Evolutionary conservation across 31 red algal genomes (phyloP), one percentile per base, ranked within the genome.

Genomic region (Endocladia muricata): DNA sequence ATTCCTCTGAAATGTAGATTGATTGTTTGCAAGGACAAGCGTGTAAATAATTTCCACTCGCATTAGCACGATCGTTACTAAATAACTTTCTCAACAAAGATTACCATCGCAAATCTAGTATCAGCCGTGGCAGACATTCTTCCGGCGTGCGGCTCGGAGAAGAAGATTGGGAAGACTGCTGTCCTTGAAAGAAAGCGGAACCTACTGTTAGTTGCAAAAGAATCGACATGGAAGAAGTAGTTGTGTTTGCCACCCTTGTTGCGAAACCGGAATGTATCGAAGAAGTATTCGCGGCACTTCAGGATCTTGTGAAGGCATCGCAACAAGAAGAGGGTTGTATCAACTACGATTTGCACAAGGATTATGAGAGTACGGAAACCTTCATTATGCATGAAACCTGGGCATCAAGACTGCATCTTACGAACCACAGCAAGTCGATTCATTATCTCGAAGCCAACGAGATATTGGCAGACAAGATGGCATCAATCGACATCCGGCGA

Each of bases 351-450:
- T 32, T 72, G 22, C 59, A 73, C 40, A 19, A 38, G 21, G 80
- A 51, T 26, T 22, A 32, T 9, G 69, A 84, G 22, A n/a, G 37
- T 32, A 25, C 11, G 26, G 67, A 61, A 1, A 54, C 43, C 11
- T 37, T 74, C 31, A 56, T 74, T 19, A 49, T 84, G 30, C 57
- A 74, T 32, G 80, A 84, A 32, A 84, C 55, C 15, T 84, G 80
- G 80, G 49, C 34, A 66, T 74, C 80, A 22, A 47, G 65, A 57
- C 33, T 65, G 25, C 67, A 84, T 61, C 58, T 84, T 55, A 37
- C 49, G 26, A 41, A 29, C 37, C 80, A 84, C 41, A 62, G 28
- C 51, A 17, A 84, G 55, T 64, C 80, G 25, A 4, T n/a, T 30
- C 80, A 84, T 55, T 74, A 36, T 25, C 3, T 31, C 2, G 69